A percentile compares a stretch with the other conserved stretches of the same genome.
Evolutionary conservation across 2,329 filamentous ascomycete genomes (phyloP).

Genomic region (Pseudopithomyces chartarum): DNA sequence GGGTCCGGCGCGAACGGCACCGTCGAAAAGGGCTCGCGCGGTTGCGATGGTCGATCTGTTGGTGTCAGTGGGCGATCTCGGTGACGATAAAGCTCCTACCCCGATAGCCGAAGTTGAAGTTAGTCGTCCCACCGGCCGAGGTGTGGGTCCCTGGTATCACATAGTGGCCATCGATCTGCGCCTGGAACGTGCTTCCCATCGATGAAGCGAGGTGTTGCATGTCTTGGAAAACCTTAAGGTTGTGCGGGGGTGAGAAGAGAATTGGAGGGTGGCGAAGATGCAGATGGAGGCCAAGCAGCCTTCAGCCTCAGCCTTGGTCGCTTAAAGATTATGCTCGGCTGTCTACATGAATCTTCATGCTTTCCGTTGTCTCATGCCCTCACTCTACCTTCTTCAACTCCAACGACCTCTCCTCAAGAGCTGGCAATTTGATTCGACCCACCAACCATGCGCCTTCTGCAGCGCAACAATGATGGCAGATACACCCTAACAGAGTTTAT

Average conservation of each 20-base stretch:
- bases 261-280: neutral
- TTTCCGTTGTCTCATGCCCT: conserved; percentile 3
- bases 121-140: conserved; percentile 13
- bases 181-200: neutral
- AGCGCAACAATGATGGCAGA: conserved; percentile 7
- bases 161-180: conserved; percentile 11
- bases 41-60: no score
- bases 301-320: conserved; percentile 9
- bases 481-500: conserved; percentile 7
- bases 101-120: conserved; percentile 16
- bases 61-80: neutral
- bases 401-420: neutral
- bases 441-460: conserved; percentile 10
- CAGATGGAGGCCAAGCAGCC: conserved; percentile 1
- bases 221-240: neutral
- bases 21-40: no score
- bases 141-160: conserved; percentile 14
- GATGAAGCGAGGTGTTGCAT: conserved; percentile 4
- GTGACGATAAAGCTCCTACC: no score
- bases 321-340: conserved; percentile 3
- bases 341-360: conserved; percentile 6
- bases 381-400: conserved; percentile 1
- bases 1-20: no score
- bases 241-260: neutral
- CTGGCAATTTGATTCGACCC: neutral